Conservation (phyloP, 1,139 yeast species). For the Yamadazyma atlantica region DNA sequence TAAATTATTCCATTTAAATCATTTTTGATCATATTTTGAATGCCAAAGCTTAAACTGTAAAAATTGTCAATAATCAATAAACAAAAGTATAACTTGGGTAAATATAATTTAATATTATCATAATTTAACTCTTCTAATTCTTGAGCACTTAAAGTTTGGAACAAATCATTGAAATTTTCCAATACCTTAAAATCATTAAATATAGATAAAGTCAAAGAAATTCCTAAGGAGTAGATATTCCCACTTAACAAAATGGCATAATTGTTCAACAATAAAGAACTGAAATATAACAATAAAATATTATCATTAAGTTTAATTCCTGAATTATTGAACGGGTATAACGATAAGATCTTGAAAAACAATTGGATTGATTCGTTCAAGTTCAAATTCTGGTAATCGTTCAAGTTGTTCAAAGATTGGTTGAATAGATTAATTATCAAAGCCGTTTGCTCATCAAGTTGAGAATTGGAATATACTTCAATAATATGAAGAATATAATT, state of each 20-base stretch:
- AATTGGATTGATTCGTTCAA: constrained; percentile 34
- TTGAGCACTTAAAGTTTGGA: constrained; percentile 10
- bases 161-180: constrained; percentile 32
- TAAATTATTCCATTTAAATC: constrained; percentile 16
- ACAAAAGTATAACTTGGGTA: constrained; percentile 51
- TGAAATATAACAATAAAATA: constrained; percentile 39
- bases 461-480: constrained; percentile 14
- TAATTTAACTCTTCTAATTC: constrained; percentile 19
- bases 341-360: constrained; percentile 40
- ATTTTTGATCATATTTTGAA: constrained; percentile 37
- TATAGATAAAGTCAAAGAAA: constrained; percentile 52
- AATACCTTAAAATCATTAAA: constrained; percentile 59
- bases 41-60: constrained; percentile 58
- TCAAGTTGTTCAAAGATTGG: constrained; percentile 48
- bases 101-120: constrained; percentile 40
- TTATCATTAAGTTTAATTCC: constrained; percentile 26
- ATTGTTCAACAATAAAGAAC: constrained; percentile 52
- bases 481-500: constrained; percentile 27
- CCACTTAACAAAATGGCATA: constrained; percentile 60
- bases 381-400: constrained; percentile 32
- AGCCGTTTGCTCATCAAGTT: constrained; percentile 33
- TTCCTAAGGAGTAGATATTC: constrained; percentile 53
- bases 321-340: constrained; percentile 41
- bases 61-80: constrained; percentile 54
- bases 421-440: constrained; percentile 51